A percentile compares a stretch with the other conserved stretches of the same genome.
Evolutionary conservation across 495 filamentous ascomycete species (phyloP).

Genomic region (Cryomyces antarcticus): DNA sequence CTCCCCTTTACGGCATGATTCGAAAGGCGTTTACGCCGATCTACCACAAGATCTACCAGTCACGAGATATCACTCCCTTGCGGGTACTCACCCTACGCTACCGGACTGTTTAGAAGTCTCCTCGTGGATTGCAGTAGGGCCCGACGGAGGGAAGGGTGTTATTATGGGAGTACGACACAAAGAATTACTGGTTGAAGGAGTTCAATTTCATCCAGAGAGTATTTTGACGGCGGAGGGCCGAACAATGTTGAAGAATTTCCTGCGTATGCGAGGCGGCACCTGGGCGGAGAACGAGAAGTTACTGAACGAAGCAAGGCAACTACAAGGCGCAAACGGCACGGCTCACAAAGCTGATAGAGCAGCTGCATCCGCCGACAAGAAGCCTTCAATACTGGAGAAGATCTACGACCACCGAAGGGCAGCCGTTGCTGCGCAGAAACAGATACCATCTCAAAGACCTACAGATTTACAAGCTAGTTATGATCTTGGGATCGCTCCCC

Average conservation of each 20-base stretch:
- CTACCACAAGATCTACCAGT: slow-evolving; percentile 62
- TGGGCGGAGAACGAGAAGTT: slow-evolving; percentile 56
- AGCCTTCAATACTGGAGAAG: slow-evolving; percentile 67
- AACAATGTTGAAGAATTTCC: slow-evolving; percentile 78
- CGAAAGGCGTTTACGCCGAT: slow-evolving; percentile 65
- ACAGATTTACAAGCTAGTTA: slow-evolving; percentile 76
- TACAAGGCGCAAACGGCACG: slow-evolving; percentile 7
- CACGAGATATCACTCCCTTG: slow-evolving; percentile 90
- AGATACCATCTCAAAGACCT: slow-evolving; percentile 64
- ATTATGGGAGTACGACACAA: slow-evolving; percentile 98
- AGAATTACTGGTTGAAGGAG: slow-evolving; percentile 70
- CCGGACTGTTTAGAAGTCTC: slow-evolving; percentile 75
- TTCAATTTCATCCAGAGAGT: slow-evolving; percentile 96
- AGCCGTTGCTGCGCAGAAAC: slow-evolving; percentile 65
- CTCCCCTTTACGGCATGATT: slow-evolving; percentile 69
- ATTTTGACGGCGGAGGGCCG: slow-evolving; percentile 82
- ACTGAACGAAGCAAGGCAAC: slow-evolving; percentile 4
- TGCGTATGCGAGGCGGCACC: slow-evolving; percentile 67
- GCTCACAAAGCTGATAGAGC: slow-evolving; percentile 2
- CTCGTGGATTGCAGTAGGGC: slow-evolving; percentile 47
- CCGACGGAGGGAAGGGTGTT: slow-evolving; percentile 46
- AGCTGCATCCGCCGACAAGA: slow-evolving; percentile 24
- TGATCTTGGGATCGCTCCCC: slow-evolving; percentile 62
- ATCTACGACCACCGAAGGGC: slow-evolving; percentile 74
- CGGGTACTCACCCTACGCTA: slow-evolving; percentile 75